phyloP scores from a whole-genome alignment of 2,329 filamentous ascomycete genomes.

The Xylaria sp. region DNA sequence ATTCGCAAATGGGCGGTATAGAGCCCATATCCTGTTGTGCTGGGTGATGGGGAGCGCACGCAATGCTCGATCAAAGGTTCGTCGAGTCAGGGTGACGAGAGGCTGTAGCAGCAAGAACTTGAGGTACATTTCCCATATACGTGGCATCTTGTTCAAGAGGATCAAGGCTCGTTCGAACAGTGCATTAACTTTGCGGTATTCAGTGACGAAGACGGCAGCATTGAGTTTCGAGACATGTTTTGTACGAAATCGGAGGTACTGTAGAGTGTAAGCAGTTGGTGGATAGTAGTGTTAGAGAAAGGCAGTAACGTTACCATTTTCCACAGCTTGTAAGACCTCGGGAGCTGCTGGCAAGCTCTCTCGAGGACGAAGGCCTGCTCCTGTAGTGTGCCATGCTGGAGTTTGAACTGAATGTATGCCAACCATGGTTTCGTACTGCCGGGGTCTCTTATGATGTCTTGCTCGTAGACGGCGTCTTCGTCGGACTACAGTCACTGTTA shows the following conservation, averaged over 20 bases:
- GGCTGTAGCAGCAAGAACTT: conserved; percentile 89
- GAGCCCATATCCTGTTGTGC: conserved; percentile 92
- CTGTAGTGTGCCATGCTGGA: conserved; percentile 79
- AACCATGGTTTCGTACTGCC: conserved; percentile 94
- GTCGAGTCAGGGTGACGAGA: conserved; percentile 83
- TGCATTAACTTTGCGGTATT: conserved; percentile 92
- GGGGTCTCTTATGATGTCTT: conserved; percentile 86
- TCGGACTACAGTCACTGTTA: conserved; percentile 63
- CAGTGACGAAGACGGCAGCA: conserved; percentile 75
- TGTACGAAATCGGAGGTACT: conserved; percentile 86
- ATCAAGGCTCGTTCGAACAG: conserved; percentile 93
- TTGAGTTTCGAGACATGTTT: conserved; percentile 85
- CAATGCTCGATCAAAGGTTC: conserved; percentile 89
- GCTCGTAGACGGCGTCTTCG: conserved; percentile 94
- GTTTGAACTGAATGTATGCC: conserved; percentile 89
- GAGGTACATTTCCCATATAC: conserved; percentile 98
- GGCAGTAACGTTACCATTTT: conserved; percentile 69
- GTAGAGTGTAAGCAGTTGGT: conserved; percentile 24
- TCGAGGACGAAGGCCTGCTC: conserved; percentile 91
- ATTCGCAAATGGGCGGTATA: conserved; percentile 90
- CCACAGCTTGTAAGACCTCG: conserved; percentile 97
- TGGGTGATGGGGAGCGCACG: conserved; percentile 92
- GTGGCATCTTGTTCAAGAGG: conserved; percentile 97
- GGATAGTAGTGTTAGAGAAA: conserved; percentile 6
- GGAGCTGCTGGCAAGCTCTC: conserved; percentile 85